Conservation (phyloP, 2,329 filamentous ascomycete genomes). For the Myrmaecium sp. region DNA sequence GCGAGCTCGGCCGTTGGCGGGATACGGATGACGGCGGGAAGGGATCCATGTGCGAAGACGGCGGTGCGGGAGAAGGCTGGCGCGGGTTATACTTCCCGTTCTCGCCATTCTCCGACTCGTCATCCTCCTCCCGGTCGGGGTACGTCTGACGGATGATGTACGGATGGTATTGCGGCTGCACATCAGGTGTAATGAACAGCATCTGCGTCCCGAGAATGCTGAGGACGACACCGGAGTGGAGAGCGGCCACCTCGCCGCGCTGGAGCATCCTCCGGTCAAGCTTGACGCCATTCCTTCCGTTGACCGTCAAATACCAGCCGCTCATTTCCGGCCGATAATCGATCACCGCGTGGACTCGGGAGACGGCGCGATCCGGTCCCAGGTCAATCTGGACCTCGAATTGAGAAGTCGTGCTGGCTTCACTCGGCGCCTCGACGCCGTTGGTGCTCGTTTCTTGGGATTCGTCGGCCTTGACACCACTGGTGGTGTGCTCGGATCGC, state of each 20-base stretch:
- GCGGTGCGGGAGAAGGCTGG: slow-evolving; percentile 14
- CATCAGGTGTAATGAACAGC: slow-evolving; percentile 90
- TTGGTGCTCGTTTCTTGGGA: slow-evolving; percentile 10
- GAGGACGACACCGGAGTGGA: slow-evolving; percentile 78
- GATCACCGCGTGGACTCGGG: slow-evolving; percentile 32
- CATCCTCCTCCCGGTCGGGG: slow-evolving; percentile 16
- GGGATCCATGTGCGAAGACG: slow-evolving; percentile 19
- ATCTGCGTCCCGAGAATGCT: slow-evolving; percentile 90
- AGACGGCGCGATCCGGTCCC: slow-evolving; percentile 33
- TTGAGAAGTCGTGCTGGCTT: slow-evolving; percentile 13
- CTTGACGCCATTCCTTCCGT: slow-evolving; percentile 81
- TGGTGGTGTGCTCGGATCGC: slow-evolving; percentile 25
- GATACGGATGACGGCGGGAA: slow-evolving; percentile 20
- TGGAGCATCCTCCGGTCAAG: slow-evolving; percentile 60
- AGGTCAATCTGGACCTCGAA: slow-evolving; percentile 68
- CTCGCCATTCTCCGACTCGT: slow-evolving; percentile 25
- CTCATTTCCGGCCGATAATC: slow-evolving; percentile 26
- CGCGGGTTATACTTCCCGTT: slow-evolving; percentile 4
- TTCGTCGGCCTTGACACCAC: slow-evolving; percentile 5
- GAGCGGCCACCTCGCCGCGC: slow-evolving; percentile 44
- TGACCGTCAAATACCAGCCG: slow-evolving; percentile 71
- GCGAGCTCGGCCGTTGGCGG: slow-evolving; percentile 15
- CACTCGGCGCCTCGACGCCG: slow-evolving; percentile 10
- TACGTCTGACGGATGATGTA: slow-evolving; percentile 47
- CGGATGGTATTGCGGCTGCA: slow-evolving; percentile 50